Base-by-base conservation (phyloP, 306 rosid genomes). In the Acacia crassicarpa region DNA sequence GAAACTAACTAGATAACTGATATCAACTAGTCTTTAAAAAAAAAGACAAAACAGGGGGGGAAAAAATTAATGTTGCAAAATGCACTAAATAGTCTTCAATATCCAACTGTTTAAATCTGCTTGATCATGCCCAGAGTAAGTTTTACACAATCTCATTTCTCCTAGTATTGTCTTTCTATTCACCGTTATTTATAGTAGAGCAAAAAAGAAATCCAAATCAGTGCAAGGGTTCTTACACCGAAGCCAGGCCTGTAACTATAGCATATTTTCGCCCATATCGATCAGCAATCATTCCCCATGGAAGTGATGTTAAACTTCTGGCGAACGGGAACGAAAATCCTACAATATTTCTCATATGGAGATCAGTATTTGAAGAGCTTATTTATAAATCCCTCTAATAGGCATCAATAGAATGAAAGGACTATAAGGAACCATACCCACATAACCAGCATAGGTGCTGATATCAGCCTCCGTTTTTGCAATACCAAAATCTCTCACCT, bases 361-460 rank as follows among this genome's bases (percentile, higher is more conserved):
- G 19, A 77, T 56, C 46, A 74, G 3, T 8, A 3, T 13, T 41
- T 66, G 16, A 35, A 17, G 20, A 81, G 79, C 53, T n/a, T 17
- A 32, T 53, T 25, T 17, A 32, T 53, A 32, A 32, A 62, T 40
- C 19, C 67, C 74, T 53, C 65, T 25, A 8, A 12, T 41, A 41
- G 11, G 73, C 20, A 25, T 22, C 6, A 43, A 22, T 1, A 51
- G 66, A 75, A 53, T 51, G 35, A 41, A 62, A 84, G 63, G 38
- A 58, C 10, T 46, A 49, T 41, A 76, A 63, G 22, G 15, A 25
- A 46, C 14, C 92, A 78, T 77, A 91, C 98, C 98, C 69, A 94
- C 84, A 82, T 85, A 92, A n/a, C 97, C 97, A 35, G 97, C 94
- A 87, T 94, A 92, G 78, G 45, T 84, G 70, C 97, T 89, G 58